Evolutionary conservation across 768 basidiomycete species (phyloP).

Genomic region (Termitomyces sp.): DNA sequence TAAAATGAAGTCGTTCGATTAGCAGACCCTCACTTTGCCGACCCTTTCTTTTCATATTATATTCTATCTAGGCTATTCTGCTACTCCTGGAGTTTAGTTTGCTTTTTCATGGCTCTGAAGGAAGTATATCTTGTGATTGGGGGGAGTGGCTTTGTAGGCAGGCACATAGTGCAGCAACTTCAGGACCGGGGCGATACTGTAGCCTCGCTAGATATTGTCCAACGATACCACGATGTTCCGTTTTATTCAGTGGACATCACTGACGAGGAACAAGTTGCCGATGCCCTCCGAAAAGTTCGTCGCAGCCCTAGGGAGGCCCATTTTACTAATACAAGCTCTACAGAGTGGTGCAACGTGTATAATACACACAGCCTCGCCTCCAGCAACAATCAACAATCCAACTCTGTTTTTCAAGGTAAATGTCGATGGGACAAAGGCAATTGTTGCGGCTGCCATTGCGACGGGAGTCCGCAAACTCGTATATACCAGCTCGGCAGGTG

Average conservation of each 20-base stretch:
- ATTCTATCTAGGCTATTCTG: background rate
- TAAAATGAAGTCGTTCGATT: constrained; percentile 21
- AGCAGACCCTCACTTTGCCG: background rate
- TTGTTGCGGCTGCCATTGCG: constrained; percentile 77
- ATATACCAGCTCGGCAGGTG: constrained; percentile 90
- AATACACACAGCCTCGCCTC: constrained; percentile 91
- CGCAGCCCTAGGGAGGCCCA: background rate
- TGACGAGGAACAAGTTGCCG: constrained; percentile 63
- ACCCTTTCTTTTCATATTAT: background rate
- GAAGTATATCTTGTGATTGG: constrained; percentile 91
- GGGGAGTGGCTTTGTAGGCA: constrained; percentile 88
- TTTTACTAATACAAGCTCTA: constrained; percentile 5
- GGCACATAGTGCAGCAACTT: constrained; percentile 86
- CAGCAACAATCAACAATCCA: constrained; percentile 56
- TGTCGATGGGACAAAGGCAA: constrained; percentile 82
- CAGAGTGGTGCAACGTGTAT: constrained; percentile 85
- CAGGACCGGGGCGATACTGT: constrained; percentile 76
- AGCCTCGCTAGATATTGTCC: constrained; percentile 87
- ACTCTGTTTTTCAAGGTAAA: constrained; percentile 90
- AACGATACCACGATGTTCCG: constrained; percentile 79
- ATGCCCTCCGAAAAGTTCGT: constrained; percentile 70
- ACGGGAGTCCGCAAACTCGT: constrained; percentile 80
- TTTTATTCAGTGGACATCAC: constrained; percentile 92
- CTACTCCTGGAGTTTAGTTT: background rate
- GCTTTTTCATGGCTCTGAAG: constrained; percentile 20